phyloP scores from a whole-genome alignment of 352 stramenopile species.

The Phytopythium cucurbitacearum region DNA sequence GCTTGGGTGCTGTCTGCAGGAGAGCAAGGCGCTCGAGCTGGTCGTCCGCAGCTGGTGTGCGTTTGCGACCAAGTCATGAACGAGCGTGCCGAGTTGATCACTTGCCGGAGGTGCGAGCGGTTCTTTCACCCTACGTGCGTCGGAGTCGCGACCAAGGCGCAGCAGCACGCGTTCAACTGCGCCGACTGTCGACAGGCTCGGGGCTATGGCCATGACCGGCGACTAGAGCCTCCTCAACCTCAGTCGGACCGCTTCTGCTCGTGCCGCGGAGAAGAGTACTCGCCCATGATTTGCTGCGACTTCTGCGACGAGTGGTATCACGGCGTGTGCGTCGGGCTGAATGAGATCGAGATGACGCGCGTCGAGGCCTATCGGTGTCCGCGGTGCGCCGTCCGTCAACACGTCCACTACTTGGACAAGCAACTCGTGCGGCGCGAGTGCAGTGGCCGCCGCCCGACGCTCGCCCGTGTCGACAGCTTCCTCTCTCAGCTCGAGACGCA shows the following conservation, averaged over 20 bases:
- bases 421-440: constrained; percentile 40
- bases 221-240: too few species aligned
- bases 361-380: constrained; percentile 73
- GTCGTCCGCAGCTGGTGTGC: constrained; percentile 34
- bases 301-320: constrained; percentile 89
- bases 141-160: constrained; percentile 7
- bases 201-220: too few species aligned
- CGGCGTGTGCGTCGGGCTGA: constrained; percentile 60
- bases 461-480: constrained; percentile 48
- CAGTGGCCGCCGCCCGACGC: constrained; percentile 41
- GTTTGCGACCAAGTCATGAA: constrained; percentile 68
- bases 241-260: constrained; percentile 42
- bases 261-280: constrained; percentile 55
- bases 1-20: constrained; percentile 14
- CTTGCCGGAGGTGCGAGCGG: constrained; percentile 41
- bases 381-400: constrained; percentile 57
- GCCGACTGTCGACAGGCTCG: neutral
- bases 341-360: constrained; percentile 39
- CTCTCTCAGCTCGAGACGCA: constrained; percentile 48
- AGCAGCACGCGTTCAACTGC: constrained; percentile 1
- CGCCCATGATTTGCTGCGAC: constrained; percentile 87
- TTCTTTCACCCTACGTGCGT: constrained; percentile 68
- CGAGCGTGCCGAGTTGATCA: constrained; percentile 39
- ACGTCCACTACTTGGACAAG: constrained; percentile 69
- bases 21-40: neutral